Evolutionary conservation across 140 eudicot genomes (phyloP), one percentile per base, ranked within the genome.

Genomic region (Artemisia princeps): DNA sequence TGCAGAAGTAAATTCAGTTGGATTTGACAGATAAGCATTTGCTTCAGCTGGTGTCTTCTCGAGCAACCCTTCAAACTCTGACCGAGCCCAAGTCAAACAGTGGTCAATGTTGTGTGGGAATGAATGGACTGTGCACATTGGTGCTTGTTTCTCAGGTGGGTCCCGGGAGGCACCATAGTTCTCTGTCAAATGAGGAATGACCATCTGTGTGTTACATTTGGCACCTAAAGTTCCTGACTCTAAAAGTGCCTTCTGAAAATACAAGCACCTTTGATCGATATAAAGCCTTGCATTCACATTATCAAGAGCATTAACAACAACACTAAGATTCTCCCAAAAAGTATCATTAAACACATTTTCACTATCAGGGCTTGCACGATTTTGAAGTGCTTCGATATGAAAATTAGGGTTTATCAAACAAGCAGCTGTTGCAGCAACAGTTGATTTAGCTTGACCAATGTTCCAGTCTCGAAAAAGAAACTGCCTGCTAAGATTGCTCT

Each of bases 131-230:
- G 95, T 87, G 65, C 95, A 87, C 95, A 87, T 87, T 0, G 95
- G 95, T 13, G 95, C 95, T 62, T 87, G 95, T 50, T 84, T 87
- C 77, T 87, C 95, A 48, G 94, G 95, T 66, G 95, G 95, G 77
- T 87, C 95, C 69, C 94, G 72, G 0, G 95, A 87, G 59, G 95
- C 95, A 55, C 95, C 95, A 44, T 87, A 87, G 75, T 87, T 87
- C 64, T 87, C 95, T 0, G 95, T 84, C 67, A 87, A 70, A 60
- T 87, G 95, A 48, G 95, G 95, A 24, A 87, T 82, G 63, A 87
- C 87, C 95, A 87, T 87, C 75, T 87, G 95, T 28, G 95, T 87
- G 74, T 87, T 87, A 72, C 95, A 87, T 72, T 82, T 82, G 75
- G 95, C 89, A 72, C 95, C 95, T 50, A 87, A 73, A 24, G 95